These are phyloP conservation scores for Fusarium sp. DNA, from an alignment of 2,329 filamentous ascomycete species.

Conservation along the genomic window DNA sequence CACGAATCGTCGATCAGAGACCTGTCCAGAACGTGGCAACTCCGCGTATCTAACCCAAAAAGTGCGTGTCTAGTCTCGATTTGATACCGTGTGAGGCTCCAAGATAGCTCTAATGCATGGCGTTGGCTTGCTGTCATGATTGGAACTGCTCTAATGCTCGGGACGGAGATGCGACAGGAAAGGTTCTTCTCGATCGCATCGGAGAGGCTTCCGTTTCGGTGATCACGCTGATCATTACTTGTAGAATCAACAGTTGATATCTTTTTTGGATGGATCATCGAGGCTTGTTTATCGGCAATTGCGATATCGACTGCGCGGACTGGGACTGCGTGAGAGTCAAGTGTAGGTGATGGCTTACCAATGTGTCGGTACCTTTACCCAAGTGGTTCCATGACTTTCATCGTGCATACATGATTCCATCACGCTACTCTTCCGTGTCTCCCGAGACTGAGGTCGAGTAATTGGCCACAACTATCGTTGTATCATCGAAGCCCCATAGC, in stretches of 20 bases:
- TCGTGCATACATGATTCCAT: neutral
- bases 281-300: neutral
- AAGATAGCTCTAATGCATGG: neutral
- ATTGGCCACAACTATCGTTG: slow-evolving; percentile 42
- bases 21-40: neutral
- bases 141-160: neutral
- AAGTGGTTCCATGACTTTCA: neutral
- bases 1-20: neutral
- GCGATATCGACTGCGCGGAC: neutral
- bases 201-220: neutral
- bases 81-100: neutral
- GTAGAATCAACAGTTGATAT: neutral
- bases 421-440: neutral
- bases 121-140: neutral
- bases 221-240: neutral
- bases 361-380: neutral
- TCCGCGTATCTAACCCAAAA: neutral
- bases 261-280: neutral
- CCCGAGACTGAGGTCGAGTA: neutral
- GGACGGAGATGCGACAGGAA: neutral
- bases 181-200: neutral
- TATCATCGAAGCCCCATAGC: slow-evolving; percentile 34
- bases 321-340: neutral
- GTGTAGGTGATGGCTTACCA: neutral
- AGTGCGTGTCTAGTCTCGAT: neutral